These are phyloP conservation scores for Pisolithus orientalis DNA, from an alignment of 768 basidiomycete species.

Conservation along the genomic window DNA sequence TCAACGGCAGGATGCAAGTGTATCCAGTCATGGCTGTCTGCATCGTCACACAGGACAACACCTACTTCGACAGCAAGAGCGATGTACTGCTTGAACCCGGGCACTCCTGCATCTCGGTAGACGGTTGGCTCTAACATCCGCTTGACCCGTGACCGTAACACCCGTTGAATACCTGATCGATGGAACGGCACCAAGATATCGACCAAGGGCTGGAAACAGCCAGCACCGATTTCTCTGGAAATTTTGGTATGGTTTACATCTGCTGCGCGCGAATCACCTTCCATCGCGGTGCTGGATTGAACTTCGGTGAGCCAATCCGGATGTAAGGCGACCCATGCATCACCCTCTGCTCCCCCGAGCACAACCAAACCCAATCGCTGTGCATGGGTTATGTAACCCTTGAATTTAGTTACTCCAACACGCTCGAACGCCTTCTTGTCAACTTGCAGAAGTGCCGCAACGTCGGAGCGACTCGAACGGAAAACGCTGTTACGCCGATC, in stretches of 20 bases:
- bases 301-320: slow-evolving; percentile 14
- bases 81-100: slow-evolving; percentile 37
- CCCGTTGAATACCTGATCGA: slow-evolving; percentile 25
- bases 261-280: neutral
- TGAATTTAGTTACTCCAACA: slow-evolving; percentile 22
- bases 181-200: slow-evolving; percentile 26
- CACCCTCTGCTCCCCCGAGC: slow-evolving; percentile 11
- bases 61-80: slow-evolving; percentile 31
- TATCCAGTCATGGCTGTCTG: slow-evolving; percentile 32
- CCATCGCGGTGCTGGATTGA: neutral
- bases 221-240: slow-evolving; percentile 4
- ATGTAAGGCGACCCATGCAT: slow-evolving; percentile 25
- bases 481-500: slow-evolving; percentile 23
- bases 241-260: neutral
- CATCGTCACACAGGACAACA: slow-evolving; percentile 37
- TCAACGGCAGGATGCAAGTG: slow-evolving; percentile 19
- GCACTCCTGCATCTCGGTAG: slow-evolving; percentile 35
- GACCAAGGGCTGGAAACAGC: slow-evolving; percentile 26
- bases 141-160: slow-evolving; percentile 35
- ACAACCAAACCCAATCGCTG: slow-evolving; percentile 20
- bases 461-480: slow-evolving; percentile 32
- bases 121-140: slow-evolving; percentile 24
- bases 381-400: slow-evolving; percentile 22
- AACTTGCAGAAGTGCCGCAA: slow-evolving; percentile 31
- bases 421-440: slow-evolving; percentile 23